phyloP scores from a whole-genome alignment of 176 grass and related monocot species.

The Rhynchospora tenuis region DNA sequence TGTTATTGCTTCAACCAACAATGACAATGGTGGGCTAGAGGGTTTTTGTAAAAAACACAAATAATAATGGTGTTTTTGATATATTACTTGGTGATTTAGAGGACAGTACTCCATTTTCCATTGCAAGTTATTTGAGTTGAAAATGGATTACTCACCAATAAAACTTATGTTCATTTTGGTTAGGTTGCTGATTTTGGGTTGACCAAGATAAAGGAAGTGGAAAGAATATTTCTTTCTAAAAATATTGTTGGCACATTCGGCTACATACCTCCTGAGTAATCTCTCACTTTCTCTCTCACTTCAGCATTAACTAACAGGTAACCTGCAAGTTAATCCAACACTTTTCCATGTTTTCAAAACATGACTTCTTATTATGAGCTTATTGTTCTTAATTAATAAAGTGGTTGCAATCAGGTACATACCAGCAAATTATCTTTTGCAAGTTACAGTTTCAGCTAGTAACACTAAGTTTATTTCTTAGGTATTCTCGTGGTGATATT shows the following conservation, averaged over 20 bases:
- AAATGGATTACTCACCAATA: background rate
- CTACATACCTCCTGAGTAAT: constrained; percentile 96
- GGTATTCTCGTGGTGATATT: constrained; percentile 80
- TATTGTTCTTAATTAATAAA: background rate
- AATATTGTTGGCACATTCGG: constrained; percentile 92
- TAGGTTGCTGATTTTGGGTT: constrained; percentile 99
- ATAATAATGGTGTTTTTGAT: no score
- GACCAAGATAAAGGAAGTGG: constrained; percentile 79
- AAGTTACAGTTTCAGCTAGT: background rate
- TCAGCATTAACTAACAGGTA: background rate
- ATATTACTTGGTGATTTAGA: no score
- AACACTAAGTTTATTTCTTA: constrained; percentile 17
- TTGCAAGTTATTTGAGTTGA: background rate
- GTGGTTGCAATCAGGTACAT: no score
- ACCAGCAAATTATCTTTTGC: no score
- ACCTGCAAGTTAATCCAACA: background rate
- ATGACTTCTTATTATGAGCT: background rate
- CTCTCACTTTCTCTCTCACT: constrained; percentile 24
- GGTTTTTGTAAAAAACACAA: no score
- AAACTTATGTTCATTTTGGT: background rate
- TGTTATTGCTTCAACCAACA: no score
- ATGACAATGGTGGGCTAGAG: no score
- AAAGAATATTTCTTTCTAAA: constrained; percentile 43
- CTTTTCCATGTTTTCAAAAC: background rate
- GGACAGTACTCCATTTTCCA: no score